Evolutionary conservation across 495 filamentous ascomycete species (phyloP), one percentile per base, ranked within the genome.

Genomic region (Cladorrhinum samala): DNA sequence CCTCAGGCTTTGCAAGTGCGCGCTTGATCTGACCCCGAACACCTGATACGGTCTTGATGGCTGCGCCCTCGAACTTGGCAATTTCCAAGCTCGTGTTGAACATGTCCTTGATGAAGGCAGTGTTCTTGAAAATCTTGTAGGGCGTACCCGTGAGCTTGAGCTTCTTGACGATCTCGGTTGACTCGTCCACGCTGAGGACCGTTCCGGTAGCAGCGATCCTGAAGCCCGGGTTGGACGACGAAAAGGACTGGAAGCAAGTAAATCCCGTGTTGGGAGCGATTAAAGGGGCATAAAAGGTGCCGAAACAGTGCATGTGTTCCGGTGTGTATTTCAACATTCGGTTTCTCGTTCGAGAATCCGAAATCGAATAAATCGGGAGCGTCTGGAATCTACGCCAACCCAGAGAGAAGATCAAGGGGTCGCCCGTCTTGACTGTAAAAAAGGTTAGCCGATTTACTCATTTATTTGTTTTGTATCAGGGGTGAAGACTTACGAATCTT

Each of bases 101-200:
- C 93, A 98, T 98, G 68, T 96, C 89, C 66, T 91, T 92, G 75
- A 98, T 93, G 71, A 98, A 97, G 16, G 93, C 90, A 0, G 93
- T 98, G 72, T 98, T 98, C 66, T 94, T 94, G 81, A 96, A 98
- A 69, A 98, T 95, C 75, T 97, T 98, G 74, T 89, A 91, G 5
- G 93, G 89, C 23, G 81, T 60, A 38, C 66, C 66, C 2, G 64
- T 67, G 23, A 98, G 80, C 67, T 97, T 98, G 61, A 98, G 83
- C 76, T 98, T 98, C 78, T 98, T 98, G 63, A 97, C 94, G 58
- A 98, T 96, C 62, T 96, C 92, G 0, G 88, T 87, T 41, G 84
- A 86, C 67, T 96, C 89, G 64, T 98, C 93, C 9, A 98, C 94
- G 60, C 83, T 88, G 45, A 95, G 68, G 14, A 98, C 90, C 2